Evolutionary conservation across 352 stramenopile species (phyloP), one percentile per base, ranked within the genome.

Genomic region (Phytopythium cucurbitacearum): DNA sequence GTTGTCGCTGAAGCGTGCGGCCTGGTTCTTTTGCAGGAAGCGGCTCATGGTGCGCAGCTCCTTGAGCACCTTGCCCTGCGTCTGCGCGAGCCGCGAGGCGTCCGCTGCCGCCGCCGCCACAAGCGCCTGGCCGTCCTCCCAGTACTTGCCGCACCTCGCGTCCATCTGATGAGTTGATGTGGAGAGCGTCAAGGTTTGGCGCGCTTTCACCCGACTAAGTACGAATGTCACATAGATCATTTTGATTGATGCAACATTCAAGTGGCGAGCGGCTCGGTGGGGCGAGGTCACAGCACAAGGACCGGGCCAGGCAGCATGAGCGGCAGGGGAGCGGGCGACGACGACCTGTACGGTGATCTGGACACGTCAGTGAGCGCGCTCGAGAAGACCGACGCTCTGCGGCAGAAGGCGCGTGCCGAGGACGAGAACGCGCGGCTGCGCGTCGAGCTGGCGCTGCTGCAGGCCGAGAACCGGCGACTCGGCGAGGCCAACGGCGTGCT

Each of bases 271-370:
- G 21, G 21, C 21, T 28, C 13, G 38, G 8, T 13, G 38, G 40
- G 11, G 13, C 36, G 7, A 32, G 37, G 51, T 37, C 21, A 32
- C 21, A 21, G 36, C 37, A 5, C 39, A 39, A 37, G 52, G 10
- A 44, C 50, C 52, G 48, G 60, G 33, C 28, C 8, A 40, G 1
- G 4, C 32, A 48, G 4, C 16, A 44, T 60, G 48, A 53, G 55
- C 21, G 16, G 43, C 10, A 28, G 21, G 21, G 13, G 38, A 21
- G 9, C 0, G 4, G 44, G 21, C 32, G 66, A 64, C 33, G 70
- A 89, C 48, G 82, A 92, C 57, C 64, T 94, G 48, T 91, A 94
- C 54, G 76, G 75, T 34, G 83, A 94, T 53, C 71, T 94, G 44
- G 80, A 94, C 68, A 91, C 80, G 38, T 94, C 83, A 38, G 83